phyloP scores from a whole-genome alignment of 768 basidiomycete species.

The Russula sp. region DNA sequence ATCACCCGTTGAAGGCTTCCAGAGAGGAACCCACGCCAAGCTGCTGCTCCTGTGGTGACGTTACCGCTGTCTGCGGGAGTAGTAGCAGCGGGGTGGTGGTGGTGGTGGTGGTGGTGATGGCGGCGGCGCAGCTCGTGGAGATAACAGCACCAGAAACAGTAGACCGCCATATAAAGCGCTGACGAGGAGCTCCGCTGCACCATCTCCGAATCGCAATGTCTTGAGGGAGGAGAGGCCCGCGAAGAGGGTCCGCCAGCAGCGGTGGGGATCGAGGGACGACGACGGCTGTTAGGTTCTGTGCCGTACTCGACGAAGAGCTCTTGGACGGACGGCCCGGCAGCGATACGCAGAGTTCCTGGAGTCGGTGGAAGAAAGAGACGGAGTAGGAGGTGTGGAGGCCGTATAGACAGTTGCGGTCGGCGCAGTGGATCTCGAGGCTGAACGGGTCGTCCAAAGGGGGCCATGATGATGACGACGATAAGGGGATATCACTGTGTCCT shows the following conservation, averaged over 20 bases:
- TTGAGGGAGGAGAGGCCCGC: slow-evolving; percentile 5
- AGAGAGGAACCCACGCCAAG: not conserved
- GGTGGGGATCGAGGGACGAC: slow-evolving; percentile 4
- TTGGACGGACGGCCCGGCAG: not conserved
- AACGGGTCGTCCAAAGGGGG: slow-evolving; percentile 14
- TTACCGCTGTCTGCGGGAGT: not conserved
- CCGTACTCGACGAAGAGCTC: slow-evolving; percentile 18
- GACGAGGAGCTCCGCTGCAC: slow-evolving; percentile 13
- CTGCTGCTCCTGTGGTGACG: not conserved
- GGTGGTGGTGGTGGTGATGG: not conserved
- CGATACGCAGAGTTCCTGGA: slow-evolving; percentile 10
- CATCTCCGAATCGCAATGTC: slow-evolving; percentile 13
- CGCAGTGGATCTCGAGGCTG: slow-evolving; percentile 9
- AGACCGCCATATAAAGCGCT: not conserved
- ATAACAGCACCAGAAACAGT: not conserved
- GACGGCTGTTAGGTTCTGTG: not conserved
- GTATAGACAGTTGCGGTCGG: slow-evolving; percentile 6
- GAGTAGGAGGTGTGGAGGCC: slow-evolving; percentile 14
- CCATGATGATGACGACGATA: slow-evolving; percentile 2
- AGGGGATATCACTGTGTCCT: not conserved
- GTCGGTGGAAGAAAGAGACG: slow-evolving; percentile 6
- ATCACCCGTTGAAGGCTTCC: no score
- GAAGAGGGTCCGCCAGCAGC: slow-evolving; percentile 9
- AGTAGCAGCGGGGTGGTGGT: not conserved
- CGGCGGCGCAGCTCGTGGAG: no score